Conservation (phyloP, 73 alveolate genomes). For the Paramecium biaurelia region DNA sequence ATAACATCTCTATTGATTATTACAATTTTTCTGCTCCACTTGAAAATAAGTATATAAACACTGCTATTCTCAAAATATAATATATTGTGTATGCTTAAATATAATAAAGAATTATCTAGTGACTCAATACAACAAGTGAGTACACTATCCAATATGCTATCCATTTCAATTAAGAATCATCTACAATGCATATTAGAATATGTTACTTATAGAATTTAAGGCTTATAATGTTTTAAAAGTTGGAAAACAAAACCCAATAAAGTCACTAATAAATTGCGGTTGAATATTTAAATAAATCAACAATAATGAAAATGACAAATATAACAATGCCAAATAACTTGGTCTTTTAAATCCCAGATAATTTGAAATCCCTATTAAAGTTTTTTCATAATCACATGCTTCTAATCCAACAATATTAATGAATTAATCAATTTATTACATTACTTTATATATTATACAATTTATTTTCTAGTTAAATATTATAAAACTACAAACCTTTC, state of each 20-base stretch:
- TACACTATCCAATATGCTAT: too few relatives aligned
- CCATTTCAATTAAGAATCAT: not conserved
- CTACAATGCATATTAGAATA: not conserved
- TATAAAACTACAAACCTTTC: too few relatives aligned
- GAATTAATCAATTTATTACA: not conserved
- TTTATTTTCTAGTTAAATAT: too few relatives aligned
- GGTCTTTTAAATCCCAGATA: not conserved
- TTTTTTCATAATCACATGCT: not conserved
- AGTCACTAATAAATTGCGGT: not conserved
- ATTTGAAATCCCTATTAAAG: not conserved
- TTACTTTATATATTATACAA: not conserved
- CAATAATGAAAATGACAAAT: not conserved
- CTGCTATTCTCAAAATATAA: too few relatives aligned
- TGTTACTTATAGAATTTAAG: not conserved
- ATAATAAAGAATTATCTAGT: too few relatives aligned
- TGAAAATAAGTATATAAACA: not conserved
- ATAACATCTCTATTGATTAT: not conserved
- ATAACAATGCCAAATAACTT: not conserved
- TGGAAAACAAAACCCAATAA: not conserved
- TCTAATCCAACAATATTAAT: not conserved
- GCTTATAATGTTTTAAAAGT: not conserved
- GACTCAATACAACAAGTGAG: too few relatives aligned
- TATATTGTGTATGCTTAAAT: not conserved
- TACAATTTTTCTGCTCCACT: not conserved
- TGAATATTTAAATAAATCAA: not conserved